A percentile compares a stretch with the other conserved stretches of the same genome.
phyloP scores from a whole-genome alignment of 768 basidiomycete species.

The Trametopsis cervina region DNA sequence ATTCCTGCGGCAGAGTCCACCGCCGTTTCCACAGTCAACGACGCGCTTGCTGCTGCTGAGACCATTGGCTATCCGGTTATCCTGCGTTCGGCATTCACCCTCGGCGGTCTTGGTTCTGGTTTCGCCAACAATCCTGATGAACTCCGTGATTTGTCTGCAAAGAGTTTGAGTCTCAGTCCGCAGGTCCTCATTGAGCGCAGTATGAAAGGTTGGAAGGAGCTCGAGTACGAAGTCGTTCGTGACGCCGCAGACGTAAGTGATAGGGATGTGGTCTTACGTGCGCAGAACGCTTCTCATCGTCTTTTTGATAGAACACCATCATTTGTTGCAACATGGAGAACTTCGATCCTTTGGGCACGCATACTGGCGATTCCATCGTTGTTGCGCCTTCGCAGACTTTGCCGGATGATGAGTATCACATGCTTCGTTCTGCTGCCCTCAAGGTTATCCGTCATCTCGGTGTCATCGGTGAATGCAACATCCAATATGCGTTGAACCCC shows the following conservation, averaged over 20 bases:
- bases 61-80: slow-evolving; percentile 96
- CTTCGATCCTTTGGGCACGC: slow-evolving; percentile 97
- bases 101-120: slow-evolving; percentile 97
- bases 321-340: slow-evolving; percentile 99
- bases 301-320: slow-evolving; percentile 74
- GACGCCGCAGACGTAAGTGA: slow-evolving; percentile 88
- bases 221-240: slow-evolving; percentile 98
- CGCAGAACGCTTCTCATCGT: no score
- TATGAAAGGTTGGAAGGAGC: slow-evolving; percentile 99
- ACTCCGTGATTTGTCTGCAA: slow-evolving; percentile 89
- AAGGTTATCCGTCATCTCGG: slow-evolving; percentile 83
- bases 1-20: slow-evolving; percentile 95
- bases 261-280: neutral
- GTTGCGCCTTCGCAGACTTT: slow-evolving; percentile 98
- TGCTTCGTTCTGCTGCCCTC: slow-evolving; percentile 95
- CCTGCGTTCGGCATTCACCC: slow-evolving; percentile 91
- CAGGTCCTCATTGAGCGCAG: slow-evolving; percentile 96
- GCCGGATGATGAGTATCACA: slow-evolving; percentile 97
- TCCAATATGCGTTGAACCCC: slow-evolving; percentile 97
- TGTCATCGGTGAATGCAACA: slow-evolving; percentile 93
- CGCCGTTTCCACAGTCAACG: slow-evolving; percentile 93
- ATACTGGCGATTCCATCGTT: slow-evolving; percentile 99
- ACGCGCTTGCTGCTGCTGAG: slow-evolving; percentile 86
- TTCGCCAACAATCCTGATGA: slow-evolving; percentile 95
- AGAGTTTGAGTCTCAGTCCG: slow-evolving; percentile 82